Base-by-base conservation (phyloP, 108 stramenopile genomes). In the Nitzschia sp. region DNA sequence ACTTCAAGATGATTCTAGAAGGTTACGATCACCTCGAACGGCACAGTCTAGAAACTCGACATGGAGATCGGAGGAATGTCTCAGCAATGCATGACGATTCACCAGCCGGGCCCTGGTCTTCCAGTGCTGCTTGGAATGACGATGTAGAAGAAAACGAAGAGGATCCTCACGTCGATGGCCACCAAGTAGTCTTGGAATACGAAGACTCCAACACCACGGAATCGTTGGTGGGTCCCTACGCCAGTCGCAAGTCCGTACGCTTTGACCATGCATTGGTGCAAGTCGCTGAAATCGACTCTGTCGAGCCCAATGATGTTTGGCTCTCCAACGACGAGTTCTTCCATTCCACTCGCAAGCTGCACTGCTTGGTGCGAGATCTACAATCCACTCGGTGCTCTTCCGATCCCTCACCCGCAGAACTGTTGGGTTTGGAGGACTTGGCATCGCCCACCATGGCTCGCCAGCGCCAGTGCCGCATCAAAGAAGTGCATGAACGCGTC, bases 371-470 rank as follows among this genome's bases (percentile, higher is more conserved):
- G 2, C 42, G 5, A 53, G 15, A 65, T 34, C 5, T 34, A 34
- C 29, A 34, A 34, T 34, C 29, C 29, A 34, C 29, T 41, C 40
- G 12, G 20, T 5, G 46, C 46, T 5, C 17, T 48, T 48, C n/a
- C 46, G 17, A 17, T 21, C 6, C 9, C 3, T 40, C 29, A 24
- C 24, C 51, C 9, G 3, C 50, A 41, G 41, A 55, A 24, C 39
- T 67, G 17, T 54, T 42, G 17, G 66, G 66, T 3, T 10, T 67
- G 9, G 66, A 67, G 55, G 66, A 67, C 41, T 39, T 67, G 26
- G 22, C 41, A 2, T 42, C 40, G 3, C 50, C 50, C 22, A n/a
- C 20, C 21, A 40, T 19, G 17, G 40, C 41, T 43, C 39, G 39
- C 12, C 26, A 29, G 8, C 66, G 66, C 0, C 14, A 38, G 55